Conservation (phyloP, 805 yeast species). For the Suhomyces vadensis region DNA sequence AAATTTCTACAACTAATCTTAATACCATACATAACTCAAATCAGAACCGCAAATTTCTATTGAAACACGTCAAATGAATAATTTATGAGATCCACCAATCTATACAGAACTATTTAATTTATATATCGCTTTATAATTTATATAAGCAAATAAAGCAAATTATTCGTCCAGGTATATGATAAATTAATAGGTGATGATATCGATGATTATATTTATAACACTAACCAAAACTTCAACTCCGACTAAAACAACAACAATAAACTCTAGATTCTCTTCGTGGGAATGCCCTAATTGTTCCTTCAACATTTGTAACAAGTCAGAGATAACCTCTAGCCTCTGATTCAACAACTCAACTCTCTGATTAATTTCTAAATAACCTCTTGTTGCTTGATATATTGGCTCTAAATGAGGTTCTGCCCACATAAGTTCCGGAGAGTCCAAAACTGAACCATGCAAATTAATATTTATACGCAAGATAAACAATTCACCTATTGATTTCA, state of each 20-base stretch:
- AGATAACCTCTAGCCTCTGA: slow-evolving; percentile 89
- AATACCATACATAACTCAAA: too few species aligned
- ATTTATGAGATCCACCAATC: too few species aligned
- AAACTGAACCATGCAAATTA: slow-evolving; percentile 80
- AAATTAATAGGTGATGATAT: slow-evolving; percentile 41
- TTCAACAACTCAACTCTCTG: slow-evolving; percentile 88
- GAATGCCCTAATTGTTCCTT: slow-evolving; percentile 96
- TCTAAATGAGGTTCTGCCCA: slow-evolving; percentile 99
- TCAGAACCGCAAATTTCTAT: too few species aligned
- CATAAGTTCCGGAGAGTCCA: slow-evolving; percentile 97
- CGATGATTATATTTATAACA: slow-evolving; percentile 72
- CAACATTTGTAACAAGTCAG: slow-evolving; percentile 91
- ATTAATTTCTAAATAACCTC: slow-evolving; percentile 93
- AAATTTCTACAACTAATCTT: too few species aligned
- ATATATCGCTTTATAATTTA: too few species aligned
- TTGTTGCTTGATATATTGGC: slow-evolving; percentile 95
- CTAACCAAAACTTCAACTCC: slow-evolving; percentile 92
- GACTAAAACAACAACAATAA: slow-evolving; percentile 85
- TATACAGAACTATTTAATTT: too few species aligned
- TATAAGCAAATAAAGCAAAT: too few species aligned
- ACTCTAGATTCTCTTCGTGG: slow-evolving; percentile 86
- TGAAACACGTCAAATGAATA: too few species aligned
- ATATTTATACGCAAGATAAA: slow-evolving; percentile 84
- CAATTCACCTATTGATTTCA: slow-evolving; percentile 96
- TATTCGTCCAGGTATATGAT: too few species aligned